Percentiles rank a stretch among this genome's conserved stretches.
Conservation (phyloP, 1,284 basidiomycete genomes). For the Pyrrhoderma noxium region DNA sequence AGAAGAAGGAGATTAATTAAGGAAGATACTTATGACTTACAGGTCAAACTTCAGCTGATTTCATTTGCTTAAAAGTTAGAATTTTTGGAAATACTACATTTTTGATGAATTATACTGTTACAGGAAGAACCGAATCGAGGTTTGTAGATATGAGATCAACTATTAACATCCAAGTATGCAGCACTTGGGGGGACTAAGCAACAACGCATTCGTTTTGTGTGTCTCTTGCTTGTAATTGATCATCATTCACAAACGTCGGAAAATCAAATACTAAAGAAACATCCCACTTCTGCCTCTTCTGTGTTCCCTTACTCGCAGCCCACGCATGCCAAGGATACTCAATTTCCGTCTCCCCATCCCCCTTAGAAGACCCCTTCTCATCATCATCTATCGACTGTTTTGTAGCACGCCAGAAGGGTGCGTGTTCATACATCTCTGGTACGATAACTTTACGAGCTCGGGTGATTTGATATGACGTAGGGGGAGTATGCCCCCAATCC, state of each 20-base stretch:
- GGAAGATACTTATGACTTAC: no score
- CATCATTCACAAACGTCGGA: constrained; percentile 4
- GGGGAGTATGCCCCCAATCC: constrained; percentile 8
- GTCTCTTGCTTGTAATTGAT: neutral
- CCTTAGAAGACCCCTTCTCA: neutral
- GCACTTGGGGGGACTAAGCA: no score
- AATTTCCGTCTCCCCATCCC: neutral
- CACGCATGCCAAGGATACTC: constrained; percentile 18
- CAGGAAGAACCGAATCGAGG: no score
- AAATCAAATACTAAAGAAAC: constrained; percentile 15
- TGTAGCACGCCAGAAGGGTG: constrained; percentile 12
- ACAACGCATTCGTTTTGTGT: no score
- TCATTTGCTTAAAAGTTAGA: no score
- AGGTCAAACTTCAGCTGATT: no score
- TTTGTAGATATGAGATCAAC: no score
- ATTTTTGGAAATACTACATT: no score
- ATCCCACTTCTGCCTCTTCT: constrained; percentile 9
- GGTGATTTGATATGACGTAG: constrained; percentile 2
- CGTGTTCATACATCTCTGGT: constrained; percentile 13
- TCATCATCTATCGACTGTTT: neutral
- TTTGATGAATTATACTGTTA: no score
- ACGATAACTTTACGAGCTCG: constrained; percentile 13
- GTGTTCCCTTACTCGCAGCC: constrained; percentile 2
- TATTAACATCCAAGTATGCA: no score
- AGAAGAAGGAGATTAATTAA: no score